Evolutionary conservation across 306 rosid genomes (phyloP), one percentile per base, ranked within the genome.

Genomic region (Vigna nakashimae): DNA sequence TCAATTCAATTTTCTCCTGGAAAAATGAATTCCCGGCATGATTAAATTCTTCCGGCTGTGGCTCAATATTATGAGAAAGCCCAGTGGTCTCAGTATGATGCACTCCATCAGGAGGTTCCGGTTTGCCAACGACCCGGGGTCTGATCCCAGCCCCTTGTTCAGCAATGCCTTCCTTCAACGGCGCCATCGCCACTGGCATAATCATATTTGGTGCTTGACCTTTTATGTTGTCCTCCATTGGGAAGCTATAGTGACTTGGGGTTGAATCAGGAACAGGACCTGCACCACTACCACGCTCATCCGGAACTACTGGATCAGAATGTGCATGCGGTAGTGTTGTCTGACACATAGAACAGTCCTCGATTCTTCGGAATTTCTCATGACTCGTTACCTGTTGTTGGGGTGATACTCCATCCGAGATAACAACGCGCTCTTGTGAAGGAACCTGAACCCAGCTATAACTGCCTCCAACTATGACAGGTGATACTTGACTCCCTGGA

Each of bases 291-390:
- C 49, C 84, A 16, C 60, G 83, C 71, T 91, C 91, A 85, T 85
- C 91, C 68, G 59, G 91, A 76, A 79, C 87, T 64, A 86, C 51
- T 52, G 92, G 79, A 85, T 94, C 91, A 48, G 94, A 94, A 88
- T 94, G 97, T 38, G 96, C 87, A 83, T 92, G 93, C 75, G 98
- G 97, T 81, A 94, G 72, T 53, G 79, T 87, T 78, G 49, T 89
- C 89, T 84, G 96, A 84, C 97, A 94, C 90, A 90, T 77, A 79
- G 81, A 83, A 83, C 92, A 90, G 49, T 89, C 89, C 79, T 91
- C 88, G 48, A 68, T 79, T 82, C 85, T 82, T 16, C 49, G 78
- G 74, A 80, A 50, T 73, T 83, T 82, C 77, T 89, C 88, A 78
- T 88, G 76, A 77, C 66, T 79, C 73, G 69, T 75, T 74, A 79